Base-by-base conservation (phyloP, 441 rosid species). In the Populus hybrid region DNA sequence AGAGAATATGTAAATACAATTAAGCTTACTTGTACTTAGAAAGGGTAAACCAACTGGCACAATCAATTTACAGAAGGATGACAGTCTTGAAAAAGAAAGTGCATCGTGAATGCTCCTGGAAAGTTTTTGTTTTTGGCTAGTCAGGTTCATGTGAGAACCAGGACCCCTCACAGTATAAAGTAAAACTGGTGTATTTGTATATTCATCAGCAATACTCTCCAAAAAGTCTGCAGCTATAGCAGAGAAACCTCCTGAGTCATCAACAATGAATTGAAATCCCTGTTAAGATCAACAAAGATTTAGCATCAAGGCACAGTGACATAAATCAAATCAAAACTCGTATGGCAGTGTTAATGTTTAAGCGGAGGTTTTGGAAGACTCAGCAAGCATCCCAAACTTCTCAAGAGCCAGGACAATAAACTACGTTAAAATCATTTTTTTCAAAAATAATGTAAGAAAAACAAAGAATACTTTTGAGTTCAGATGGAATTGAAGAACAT, bases 251-350 rank as follows among this genome's bases (percentile, higher is more conserved):
- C 98, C 98, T 0, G 91, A 90, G 74, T 94, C 93, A 80, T 95
- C 99, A 78, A 90, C 95, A 75, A 90, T 82, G 84, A 92, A 94
- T 80, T 93, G 94, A 79, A 95, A 90, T 77, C 99, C 99, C 97
- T 94, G 90, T 64, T 30, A 81, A 71, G 79, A 79, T 57, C 23
- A 36, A 72, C 26, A 66, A 74, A 67, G 14, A 73, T 69, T 70
- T 72, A 78, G 72, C 34, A 46, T 79, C 73, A 66, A 76, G 40
- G 26, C 28, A 67, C 68, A 67, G 16, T 9, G 6, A 18, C 20
- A 54, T 16, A 54, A 21, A 77, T 68, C 38, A 30, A 34, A 21
- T 34, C 5, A 30, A 76, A 68, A 32, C 28, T 30, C 12, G 3
- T 16, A 8, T n/a, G 38, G 24, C 34, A 1, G 66, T 26, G 24